phyloP scores from a whole-genome alignment of 768 basidiomycete species.

The Rhizopogon sp. region DNA sequence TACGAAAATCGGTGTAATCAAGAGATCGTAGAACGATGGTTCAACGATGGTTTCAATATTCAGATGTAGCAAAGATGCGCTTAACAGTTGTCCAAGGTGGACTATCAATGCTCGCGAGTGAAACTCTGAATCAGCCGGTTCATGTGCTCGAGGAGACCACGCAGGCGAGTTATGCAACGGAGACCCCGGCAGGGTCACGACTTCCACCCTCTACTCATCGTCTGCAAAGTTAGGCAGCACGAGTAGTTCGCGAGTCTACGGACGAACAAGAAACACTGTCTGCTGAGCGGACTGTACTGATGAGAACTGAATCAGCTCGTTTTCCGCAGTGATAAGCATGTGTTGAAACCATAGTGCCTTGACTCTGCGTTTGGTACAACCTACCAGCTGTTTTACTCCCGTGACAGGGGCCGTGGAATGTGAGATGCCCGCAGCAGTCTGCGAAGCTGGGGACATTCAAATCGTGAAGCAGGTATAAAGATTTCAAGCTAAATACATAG shows the following conservation, averaged over 20 bases:
- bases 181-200: background rate
- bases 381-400: background rate
- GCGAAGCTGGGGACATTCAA: background rate
- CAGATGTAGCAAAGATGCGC: background rate
- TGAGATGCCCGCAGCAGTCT: background rate
- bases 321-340: background rate
- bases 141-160: background rate
- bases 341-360: background rate
- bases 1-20: no score
- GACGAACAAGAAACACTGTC: background rate
- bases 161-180: no score
- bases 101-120: background rate
- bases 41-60: no score
- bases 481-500: background rate
- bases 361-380: background rate
- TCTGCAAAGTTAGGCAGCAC: background rate
- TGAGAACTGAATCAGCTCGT: background rate
- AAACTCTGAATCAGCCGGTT: background rate
- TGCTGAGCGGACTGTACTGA: background rate
- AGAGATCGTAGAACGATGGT: no score
- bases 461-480: background rate
- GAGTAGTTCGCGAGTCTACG: background rate
- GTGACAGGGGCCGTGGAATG: background rate
- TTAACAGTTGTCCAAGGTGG: background rate
- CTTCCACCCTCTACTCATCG: background rate